Percentiles rank a stretch among this genome's conserved stretches.
phyloP scores from a whole-genome alignment of 2,329 filamentous ascomycete genomes.

The Colletotrichum falcatum region DNA sequence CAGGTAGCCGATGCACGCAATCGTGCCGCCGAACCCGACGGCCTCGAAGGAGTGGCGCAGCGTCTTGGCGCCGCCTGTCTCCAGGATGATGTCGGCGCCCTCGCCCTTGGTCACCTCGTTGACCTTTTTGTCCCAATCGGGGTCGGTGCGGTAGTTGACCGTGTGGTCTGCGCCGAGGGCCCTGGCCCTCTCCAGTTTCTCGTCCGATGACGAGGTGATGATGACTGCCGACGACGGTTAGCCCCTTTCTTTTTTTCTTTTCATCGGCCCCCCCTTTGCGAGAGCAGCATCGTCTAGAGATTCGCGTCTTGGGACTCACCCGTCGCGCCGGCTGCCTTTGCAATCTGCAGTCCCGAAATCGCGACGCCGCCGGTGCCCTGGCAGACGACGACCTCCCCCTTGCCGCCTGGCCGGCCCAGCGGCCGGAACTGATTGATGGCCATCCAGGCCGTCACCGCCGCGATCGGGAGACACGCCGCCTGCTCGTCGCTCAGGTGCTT shows the following conservation, averaged over 20 bases:
- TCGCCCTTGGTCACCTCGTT: conserved; percentile 56
- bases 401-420: conserved; percentile 61
- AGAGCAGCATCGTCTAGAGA: background rate
- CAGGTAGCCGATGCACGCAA: conserved; percentile 64
- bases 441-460: conserved; percentile 74
- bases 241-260: background rate
- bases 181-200: conserved; percentile 60
- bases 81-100: conserved; percentile 67
- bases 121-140: conserved; percentile 63
- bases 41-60: conserved; percentile 64
- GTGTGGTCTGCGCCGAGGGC: conserved; percentile 62
- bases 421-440: conserved; percentile 71
- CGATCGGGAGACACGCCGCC: conserved; percentile 70
- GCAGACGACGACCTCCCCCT: conserved; percentile 60
- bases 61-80: conserved; percentile 65
- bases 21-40: conserved; percentile 66
- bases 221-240: conserved; percentile 59
- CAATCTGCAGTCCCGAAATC: conserved; percentile 65
- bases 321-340: conserved; percentile 62
- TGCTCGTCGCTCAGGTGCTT: conserved; percentile 69
- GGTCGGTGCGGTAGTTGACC: conserved; percentile 66
- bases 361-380: conserved; percentile 68
- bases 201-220: conserved; percentile 66
- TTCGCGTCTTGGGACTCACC: conserved; percentile 50
- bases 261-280: too few relatives aligned